phyloP scores from a whole-genome alignment of 2,329 filamentous ascomycete genomes.

The Neophaeococcomyces aloes region DNA sequence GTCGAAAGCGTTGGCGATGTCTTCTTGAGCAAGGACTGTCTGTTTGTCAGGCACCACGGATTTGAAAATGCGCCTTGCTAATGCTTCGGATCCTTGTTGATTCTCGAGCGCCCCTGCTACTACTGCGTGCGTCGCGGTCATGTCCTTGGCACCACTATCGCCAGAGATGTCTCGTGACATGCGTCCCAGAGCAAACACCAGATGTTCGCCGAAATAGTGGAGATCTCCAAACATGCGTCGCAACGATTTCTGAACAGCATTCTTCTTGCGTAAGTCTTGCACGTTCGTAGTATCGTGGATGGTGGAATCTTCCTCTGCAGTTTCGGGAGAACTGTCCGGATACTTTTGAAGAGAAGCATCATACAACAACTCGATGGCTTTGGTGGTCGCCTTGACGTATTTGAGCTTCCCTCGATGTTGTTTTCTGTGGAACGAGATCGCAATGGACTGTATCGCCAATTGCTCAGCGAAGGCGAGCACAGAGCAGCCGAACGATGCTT shows the following conservation, averaged over 20 bases:
- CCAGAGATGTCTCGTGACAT: slow-evolving; percentile 13
- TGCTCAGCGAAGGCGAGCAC: slow-evolving; percentile 10
- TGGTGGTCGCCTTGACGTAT: slow-evolving; percentile 12
- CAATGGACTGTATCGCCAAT: slow-evolving; percentile 14
- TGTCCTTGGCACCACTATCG: slow-evolving; percentile 10
- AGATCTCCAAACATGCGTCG: slow-evolving; percentile 12
- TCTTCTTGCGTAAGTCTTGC: slow-evolving; percentile 6
- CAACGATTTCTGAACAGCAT: slow-evolving; percentile 4
- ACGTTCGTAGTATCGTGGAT: slow-evolving; percentile 12
- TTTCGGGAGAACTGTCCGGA: slow-evolving; percentile 9
- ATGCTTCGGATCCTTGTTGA: slow-evolving; percentile 23
- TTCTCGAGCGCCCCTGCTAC: slow-evolving; percentile 13
- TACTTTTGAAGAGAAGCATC: slow-evolving; percentile 12
- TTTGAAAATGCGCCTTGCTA: slow-evolving; percentile 27
- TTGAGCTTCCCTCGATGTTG: slow-evolving; percentile 15
- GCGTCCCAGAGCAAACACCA: background rate
- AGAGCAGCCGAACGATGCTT: slow-evolving; percentile 8
- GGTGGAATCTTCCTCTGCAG: slow-evolving; percentile 12
- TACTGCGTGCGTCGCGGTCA: slow-evolving; percentile 22
- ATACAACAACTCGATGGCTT: slow-evolving; percentile 13
- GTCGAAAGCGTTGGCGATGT: slow-evolving; percentile 24
- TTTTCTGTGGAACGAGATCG: slow-evolving; percentile 15
- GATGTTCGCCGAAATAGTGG: background rate
- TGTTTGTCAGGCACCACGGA: slow-evolving; percentile 24
- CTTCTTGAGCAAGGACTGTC: slow-evolving; percentile 21